Evolutionary conservation across 257 asterid species (phyloP).

Genomic region (Leptodermis oblonga): DNA sequence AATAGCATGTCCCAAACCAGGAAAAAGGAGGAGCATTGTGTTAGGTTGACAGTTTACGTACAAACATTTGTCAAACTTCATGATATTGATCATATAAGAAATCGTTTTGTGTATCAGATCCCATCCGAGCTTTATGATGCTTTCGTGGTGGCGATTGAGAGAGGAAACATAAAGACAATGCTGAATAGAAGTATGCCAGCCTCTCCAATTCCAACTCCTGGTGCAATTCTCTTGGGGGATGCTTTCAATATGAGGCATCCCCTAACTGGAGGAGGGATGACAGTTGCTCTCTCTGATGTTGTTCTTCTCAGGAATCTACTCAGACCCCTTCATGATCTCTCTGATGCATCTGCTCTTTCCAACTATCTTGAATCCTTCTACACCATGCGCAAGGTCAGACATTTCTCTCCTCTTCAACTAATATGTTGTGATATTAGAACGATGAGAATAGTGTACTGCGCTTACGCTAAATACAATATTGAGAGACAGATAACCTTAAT

Average conservation of each 20-base stretch:
- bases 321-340: conserved; percentile 25
- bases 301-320: conserved; percentile 47
- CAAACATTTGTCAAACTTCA: no score
- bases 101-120: no score
- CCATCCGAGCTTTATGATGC: conserved; percentile 23
- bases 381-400: conserved; percentile 7
- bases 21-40: no score
- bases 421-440: no score
- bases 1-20: no score
- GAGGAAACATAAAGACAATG: conserved; percentile 49
- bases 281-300: conserved; percentile 48
- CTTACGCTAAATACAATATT: no score
- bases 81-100: no score
- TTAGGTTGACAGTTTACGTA: no score
- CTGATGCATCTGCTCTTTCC: neutral
- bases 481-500: no score
- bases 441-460: no score
- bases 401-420: neutral
- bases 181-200: conserved; percentile 57
- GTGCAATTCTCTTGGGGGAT: conserved; percentile 50
- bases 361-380: conserved; percentile 9
- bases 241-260: conserved; percentile 63
- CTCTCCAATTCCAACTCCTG: conserved; percentile 46
- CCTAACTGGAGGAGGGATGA: conserved; percentile 55
- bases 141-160: conserved; percentile 31